Evolutionary conservation across 2,329 filamentous ascomycete species (phyloP), one percentile per base, ranked within the genome.

Genomic region (Ascochyta rabiei): DNA sequence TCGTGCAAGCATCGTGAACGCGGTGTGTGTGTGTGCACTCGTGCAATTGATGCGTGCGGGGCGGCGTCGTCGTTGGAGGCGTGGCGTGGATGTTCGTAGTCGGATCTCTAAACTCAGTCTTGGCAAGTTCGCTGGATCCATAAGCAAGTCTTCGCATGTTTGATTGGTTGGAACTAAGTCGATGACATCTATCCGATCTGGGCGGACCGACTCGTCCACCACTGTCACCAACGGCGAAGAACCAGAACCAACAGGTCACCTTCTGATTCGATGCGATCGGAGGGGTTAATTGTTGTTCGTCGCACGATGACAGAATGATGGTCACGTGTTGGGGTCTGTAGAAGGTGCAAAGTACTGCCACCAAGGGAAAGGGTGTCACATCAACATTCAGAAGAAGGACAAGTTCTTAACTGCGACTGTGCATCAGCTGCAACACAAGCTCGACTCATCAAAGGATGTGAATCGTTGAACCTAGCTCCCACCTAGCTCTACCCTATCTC

Each of bases 1-100:
- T 62, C 76, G 69, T 61, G 75, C 67, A 62, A 79, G 71, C 74
- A 79, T 79, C 56, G 43, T 74, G 65, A 57, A 57, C 66, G 63
- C 65, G 54, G 54, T 53, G 16, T 57, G 23, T 60, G 59, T 55
- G 59, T 55, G 48, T 61, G 59, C 50, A 58, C 57, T 65, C 66
- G 60, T 73, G 75, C 67, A 76, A 75, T 74, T 75, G 72, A 72
- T 66, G 69, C 70, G 70, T 63, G 58, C 57, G 61, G 59, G 60
- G 64, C 62, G 61, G 62, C 61, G 67, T 67, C 59, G 66, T 66
- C 63, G 68, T 63, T 60, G 59, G 48, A 40, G 37, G 59, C 56
- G 60, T 71, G 71, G 70, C 42, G 43, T 30, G 41, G 41, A 46
- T 47, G 46, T 51, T 51, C 43, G 50, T 62, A 59, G 54, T 52